Conservation (phyloP, 805 yeast genomes). For the Metschnikowia chrysomelidarum region DNA sequence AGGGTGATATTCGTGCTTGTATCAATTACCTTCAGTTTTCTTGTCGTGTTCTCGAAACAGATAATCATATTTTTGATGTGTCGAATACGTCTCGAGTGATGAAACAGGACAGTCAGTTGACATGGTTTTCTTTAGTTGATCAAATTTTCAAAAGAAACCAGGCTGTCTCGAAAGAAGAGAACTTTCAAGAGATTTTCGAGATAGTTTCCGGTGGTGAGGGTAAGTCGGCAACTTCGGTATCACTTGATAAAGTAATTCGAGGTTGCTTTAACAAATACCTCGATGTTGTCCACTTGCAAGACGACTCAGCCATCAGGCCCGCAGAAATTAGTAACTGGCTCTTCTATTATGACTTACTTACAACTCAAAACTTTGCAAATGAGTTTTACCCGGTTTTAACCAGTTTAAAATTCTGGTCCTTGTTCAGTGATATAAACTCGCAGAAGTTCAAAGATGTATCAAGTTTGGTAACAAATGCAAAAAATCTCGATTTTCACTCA, state of each 20-base stretch:
- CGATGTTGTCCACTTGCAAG: conserved; percentile 56
- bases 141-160: conserved; percentile 56
- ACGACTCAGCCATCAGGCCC: conserved; percentile 60
- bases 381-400: conserved; percentile 55
- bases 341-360: conserved; percentile 62
- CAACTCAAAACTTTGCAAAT: conserved; percentile 28
- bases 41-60: conserved; percentile 18
- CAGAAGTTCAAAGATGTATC: conserved; percentile 12
- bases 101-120: conserved; percentile 57
- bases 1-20: conserved; percentile 84
- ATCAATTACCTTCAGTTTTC: conserved; percentile 78
- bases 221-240: conserved; percentile 37
- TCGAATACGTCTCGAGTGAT: conserved; percentile 6
- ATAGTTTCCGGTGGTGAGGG: conserved; percentile 43
- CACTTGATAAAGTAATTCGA: conserved; percentile 60
- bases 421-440: conserved; percentile 60
- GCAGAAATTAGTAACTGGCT: conserved; percentile 71
- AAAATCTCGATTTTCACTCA: conserved; percentile 36
- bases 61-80: conserved; percentile 5
- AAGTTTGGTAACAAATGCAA: conserved; percentile 31
- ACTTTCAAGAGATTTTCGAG: conserved; percentile 47
- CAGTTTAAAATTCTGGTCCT: conserved; percentile 58
- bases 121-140: conserved; percentile 69
- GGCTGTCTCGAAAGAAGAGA: conserved; percentile 43
- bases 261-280: conserved; percentile 73